Percentiles rank a stretch among this genome's conserved stretches.
Conservation (phyloP, 805 yeast genomes). For the Nakazawaea anatomiae region DNA sequence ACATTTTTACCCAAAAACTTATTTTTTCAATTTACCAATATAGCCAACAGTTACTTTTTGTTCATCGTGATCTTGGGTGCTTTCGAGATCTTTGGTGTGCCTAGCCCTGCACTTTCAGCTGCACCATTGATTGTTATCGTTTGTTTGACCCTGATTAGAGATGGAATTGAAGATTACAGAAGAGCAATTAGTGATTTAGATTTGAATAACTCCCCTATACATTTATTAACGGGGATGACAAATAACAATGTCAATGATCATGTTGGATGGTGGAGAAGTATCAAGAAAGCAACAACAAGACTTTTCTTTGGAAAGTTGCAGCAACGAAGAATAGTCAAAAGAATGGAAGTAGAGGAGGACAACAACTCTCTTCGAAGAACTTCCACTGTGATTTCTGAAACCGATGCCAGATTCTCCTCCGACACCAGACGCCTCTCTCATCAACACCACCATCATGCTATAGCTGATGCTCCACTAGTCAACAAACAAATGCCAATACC, state of each 20-base stretch:
- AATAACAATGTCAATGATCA: slow-evolving; percentile 64
- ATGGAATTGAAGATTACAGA: slow-evolving; percentile 77
- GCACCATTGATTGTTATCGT: slow-evolving; percentile 81
- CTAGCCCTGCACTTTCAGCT: slow-evolving; percentile 66
- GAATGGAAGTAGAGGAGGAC: slow-evolving; percentile 13
- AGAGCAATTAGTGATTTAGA: slow-evolving; percentile 68
- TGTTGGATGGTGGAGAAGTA: slow-evolving; percentile 61
- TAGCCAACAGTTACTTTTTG: slow-evolving; percentile 87
- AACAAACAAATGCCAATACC: slow-evolving; percentile 1
- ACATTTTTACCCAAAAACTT: slow-evolving; percentile 85
- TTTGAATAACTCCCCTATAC: slow-evolving; percentile 69
- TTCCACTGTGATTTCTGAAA: slow-evolving; percentile 18
- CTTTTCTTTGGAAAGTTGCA: not conserved
- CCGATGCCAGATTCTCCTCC: not conserved
- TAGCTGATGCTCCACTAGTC: not conserved
- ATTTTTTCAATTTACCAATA: slow-evolving; percentile 71
- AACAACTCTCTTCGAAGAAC: slow-evolving; percentile 12
- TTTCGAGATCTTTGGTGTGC: slow-evolving; percentile 74
- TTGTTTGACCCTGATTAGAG: slow-evolving; percentile 66
- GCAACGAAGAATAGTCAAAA: slow-evolving; percentile 3
- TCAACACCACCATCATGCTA: not conserved
- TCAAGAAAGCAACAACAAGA: slow-evolving; percentile 41
- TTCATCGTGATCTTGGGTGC: slow-evolving; percentile 74
- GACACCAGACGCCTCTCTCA: not conserved
- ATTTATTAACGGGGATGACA: slow-evolving; percentile 47